Evolutionary conservation across 768 basidiomycete genomes (phyloP), one percentile per base, ranked within the genome.

Genomic region (Suillus tomentosus): DNA sequence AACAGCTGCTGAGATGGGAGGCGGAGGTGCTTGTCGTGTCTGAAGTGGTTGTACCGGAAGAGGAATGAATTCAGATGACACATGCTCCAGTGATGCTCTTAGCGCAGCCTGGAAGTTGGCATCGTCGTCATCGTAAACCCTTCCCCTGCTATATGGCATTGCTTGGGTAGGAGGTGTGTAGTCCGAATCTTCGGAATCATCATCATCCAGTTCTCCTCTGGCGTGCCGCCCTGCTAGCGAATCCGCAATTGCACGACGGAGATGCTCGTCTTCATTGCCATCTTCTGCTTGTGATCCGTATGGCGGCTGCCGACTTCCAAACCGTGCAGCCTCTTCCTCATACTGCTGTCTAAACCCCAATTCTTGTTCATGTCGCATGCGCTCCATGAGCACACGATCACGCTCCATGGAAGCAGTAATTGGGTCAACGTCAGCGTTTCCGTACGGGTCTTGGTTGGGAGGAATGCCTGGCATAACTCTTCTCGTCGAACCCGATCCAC

Each of bases 91-190:
- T 43, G 94, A 95, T 3, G 93, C 95, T 71, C 80, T 87, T 56
- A 96, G 79, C 5, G 95, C 95, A 13, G 94, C 94, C 76, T 96
- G 95, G 54, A 96, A 77, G 69, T 92, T 89, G 27, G 85, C 86
- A 69, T 96, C 94, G 59, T 95, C 94, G 67, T 96, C 94, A 66
- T 95, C 94, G 68, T 92, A 88, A 45, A 88, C 84, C 54, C 86
- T 68, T 66, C 42, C 64, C 56, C 65, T 57, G 54, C 55, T 40
- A 61, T 48, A 66, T 39, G 37, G 56, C 31, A 60, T 48, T 15
- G 42, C 47, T 40, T 60, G 42, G 15, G 63, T 3, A 24, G 64
- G 4, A 24, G 64, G 64, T 45, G 51, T 56, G 19, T 69, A 54
- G 3, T 73, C 68, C 11, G 68, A 72, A 5, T 74, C 71, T 39